These are phyloP conservation scores for Apiotrichum brassicae DNA, from an alignment of 1,284 basidiomycete species.

Conservation along the genomic window DNA sequence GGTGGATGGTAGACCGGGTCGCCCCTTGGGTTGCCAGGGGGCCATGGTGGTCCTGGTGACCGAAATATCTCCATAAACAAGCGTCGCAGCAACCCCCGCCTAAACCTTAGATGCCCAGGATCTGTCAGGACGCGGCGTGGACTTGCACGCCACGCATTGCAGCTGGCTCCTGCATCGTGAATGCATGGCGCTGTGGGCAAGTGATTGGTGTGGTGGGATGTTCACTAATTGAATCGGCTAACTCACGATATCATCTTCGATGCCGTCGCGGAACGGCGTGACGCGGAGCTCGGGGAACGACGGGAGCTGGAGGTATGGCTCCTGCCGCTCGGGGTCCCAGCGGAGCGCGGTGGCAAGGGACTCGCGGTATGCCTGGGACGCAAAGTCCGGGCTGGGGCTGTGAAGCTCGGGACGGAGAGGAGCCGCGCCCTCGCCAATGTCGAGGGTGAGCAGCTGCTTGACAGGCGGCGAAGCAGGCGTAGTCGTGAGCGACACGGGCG, in stretches of 20 bases:
- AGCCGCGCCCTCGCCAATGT: background rate
- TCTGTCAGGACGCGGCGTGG: too few relatives aligned
- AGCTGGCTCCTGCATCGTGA: too few relatives aligned
- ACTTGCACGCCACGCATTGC: too few relatives aligned
- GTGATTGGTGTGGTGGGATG: background rate
- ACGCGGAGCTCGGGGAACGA: slow-evolving; percentile 20
- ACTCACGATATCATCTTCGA: slow-evolving; percentile 19
- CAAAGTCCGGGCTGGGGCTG: background rate
- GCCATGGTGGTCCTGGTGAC: too few relatives aligned
- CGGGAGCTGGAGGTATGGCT: slow-evolving; percentile 26
- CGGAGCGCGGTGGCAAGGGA: slow-evolving; percentile 8
- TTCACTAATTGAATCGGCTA: background rate
- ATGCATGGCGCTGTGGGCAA: background rate
- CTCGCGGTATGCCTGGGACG: slow-evolving; percentile 1
- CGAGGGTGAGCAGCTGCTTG: slow-evolving; percentile 3
- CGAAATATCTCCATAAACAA: too few relatives aligned
- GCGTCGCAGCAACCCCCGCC: too few relatives aligned
- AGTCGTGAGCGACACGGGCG: background rate
- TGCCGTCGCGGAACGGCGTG: slow-evolving; percentile 16
- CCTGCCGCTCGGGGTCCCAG: slow-evolving; percentile 20
- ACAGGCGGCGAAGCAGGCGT: slow-evolving; percentile 1
- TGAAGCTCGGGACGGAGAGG: background rate
- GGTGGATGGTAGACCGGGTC: too few relatives aligned
- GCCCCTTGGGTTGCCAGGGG: too few relatives aligned
- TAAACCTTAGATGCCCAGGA: too few relatives aligned